Conservation (phyloP, 202 grass and related monocot species). For the Brachypodium distachyon region DNA sequence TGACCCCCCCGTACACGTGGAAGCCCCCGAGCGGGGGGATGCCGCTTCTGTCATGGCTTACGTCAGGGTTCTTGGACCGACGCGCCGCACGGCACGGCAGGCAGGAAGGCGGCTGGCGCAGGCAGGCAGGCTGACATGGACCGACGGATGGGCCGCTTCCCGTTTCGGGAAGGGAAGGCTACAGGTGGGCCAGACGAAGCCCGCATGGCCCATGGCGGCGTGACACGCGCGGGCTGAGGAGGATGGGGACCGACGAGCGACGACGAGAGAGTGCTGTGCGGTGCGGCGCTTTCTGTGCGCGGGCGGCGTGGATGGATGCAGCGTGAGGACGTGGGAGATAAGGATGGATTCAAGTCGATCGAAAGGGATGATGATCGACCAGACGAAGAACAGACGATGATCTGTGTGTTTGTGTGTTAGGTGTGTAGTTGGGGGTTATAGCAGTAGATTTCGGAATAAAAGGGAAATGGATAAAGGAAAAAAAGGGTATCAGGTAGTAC, state of each 20-base stretch:
- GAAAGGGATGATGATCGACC: too few species aligned
- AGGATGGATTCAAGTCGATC: conserved; percentile 59
- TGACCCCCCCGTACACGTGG: conserved; percentile 39
- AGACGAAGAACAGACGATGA: background rate
- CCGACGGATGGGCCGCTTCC: background rate
- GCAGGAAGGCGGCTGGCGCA: background rate
- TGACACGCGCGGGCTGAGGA: conserved; percentile 27
- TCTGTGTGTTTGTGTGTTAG: background rate
- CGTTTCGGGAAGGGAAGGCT: conserved; percentile 40
- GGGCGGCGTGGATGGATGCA: too few species aligned
- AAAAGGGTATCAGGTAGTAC: too few species aligned
- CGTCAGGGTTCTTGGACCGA: conserved; percentile 46
- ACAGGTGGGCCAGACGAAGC: background rate
- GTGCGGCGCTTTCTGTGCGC: background rate
- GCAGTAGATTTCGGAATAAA: background rate
- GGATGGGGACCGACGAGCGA: background rate
- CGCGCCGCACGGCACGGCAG: background rate
- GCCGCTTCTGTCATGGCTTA: conserved; percentile 73
- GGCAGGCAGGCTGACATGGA: conserved; percentile 14
- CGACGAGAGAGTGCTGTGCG: background rate
- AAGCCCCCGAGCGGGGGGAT: conserved; percentile 11
- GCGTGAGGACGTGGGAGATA: conserved; percentile 30
- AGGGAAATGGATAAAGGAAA: too few species aligned
- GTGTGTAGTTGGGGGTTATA: conserved; percentile 1
- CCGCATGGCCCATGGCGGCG: conserved; percentile 13